phyloP scores from a whole-genome alignment of 441 rosid species.

The Syzygium syzygioides region DNA sequence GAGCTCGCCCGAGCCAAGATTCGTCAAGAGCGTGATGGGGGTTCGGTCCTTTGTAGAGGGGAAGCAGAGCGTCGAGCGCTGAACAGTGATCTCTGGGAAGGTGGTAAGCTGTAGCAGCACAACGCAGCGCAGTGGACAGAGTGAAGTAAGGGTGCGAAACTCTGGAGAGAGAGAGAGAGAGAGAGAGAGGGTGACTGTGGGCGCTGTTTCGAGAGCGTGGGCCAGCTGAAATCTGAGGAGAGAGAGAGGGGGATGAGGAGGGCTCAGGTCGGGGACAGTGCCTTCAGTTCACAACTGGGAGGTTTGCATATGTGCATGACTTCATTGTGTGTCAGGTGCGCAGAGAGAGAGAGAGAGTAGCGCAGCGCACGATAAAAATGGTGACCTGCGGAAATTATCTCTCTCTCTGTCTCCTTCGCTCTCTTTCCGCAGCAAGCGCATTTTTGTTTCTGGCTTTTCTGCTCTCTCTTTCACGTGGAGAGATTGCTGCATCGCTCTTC shows the following conservation, averaged over 20 bases:
- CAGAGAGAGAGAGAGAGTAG: neutral
- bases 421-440: neutral
- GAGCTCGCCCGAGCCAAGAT: neutral
- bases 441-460: neutral
- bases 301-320: constrained; percentile 24
- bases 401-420: neutral
- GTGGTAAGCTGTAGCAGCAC: neutral
- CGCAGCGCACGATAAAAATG: neutral
- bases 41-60: neutral
- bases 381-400: neutral
- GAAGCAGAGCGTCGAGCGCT: neutral
- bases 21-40: neutral
- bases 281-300: constrained; percentile 7
- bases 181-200: neutral
- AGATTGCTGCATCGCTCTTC: neutral
- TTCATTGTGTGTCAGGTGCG: constrained; percentile 29
- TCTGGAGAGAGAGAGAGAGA: neutral
- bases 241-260: neutral
- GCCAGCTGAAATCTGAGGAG: neutral
- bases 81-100: neutral
- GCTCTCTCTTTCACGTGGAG: neutral
- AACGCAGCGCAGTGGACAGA: neutral
- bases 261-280: neutral
- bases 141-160: neutral
- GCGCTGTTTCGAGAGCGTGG: neutral